Conservation (phyloP, 2,329 filamentous ascomycete genomes). For the Dothistroma septosporum region DNA sequence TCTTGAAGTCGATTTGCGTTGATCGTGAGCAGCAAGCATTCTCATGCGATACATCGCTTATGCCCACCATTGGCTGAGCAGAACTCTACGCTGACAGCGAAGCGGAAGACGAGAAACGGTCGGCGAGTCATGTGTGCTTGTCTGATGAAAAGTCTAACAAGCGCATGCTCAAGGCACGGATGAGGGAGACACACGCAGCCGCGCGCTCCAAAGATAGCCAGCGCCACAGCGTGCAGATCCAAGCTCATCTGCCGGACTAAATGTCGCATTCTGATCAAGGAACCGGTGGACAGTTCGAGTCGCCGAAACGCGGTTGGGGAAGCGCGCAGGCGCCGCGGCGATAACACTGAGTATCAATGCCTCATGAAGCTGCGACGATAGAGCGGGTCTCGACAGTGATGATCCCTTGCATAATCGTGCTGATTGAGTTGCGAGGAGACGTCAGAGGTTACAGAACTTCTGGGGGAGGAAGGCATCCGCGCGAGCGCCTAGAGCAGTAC, state of each 20-base stretch:
- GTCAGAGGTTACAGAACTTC: too few species aligned
- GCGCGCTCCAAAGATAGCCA: not conserved
- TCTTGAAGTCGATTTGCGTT: not conserved
- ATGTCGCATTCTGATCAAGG: not conserved
- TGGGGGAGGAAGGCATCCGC: too few species aligned
- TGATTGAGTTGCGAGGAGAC: too few species aligned
- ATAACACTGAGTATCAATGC: too few species aligned
- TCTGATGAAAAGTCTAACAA: not conserved
- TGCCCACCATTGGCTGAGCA: not conserved
- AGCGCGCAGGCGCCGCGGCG: too few species aligned
- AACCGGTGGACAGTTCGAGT: not conserved
- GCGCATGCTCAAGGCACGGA: not conserved
- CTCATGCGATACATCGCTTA: not conserved
- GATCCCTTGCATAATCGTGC: too few species aligned
- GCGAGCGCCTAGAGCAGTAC: too few species aligned
- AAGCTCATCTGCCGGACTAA: not conserved
- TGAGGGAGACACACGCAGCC: not conserved
- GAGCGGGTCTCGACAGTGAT: too few species aligned
- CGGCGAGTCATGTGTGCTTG: conserved; percentile 6
- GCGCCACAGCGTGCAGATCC: not conserved
- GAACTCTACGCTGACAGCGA: not conserved
- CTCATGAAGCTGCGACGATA: too few species aligned
- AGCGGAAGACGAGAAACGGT: not conserved
- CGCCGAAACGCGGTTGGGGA: not conserved
- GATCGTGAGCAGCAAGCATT: not conserved